phyloP scores from a whole-genome alignment of 2,329 filamentous ascomycete species.

The Simplicillium aogashimaense region DNA sequence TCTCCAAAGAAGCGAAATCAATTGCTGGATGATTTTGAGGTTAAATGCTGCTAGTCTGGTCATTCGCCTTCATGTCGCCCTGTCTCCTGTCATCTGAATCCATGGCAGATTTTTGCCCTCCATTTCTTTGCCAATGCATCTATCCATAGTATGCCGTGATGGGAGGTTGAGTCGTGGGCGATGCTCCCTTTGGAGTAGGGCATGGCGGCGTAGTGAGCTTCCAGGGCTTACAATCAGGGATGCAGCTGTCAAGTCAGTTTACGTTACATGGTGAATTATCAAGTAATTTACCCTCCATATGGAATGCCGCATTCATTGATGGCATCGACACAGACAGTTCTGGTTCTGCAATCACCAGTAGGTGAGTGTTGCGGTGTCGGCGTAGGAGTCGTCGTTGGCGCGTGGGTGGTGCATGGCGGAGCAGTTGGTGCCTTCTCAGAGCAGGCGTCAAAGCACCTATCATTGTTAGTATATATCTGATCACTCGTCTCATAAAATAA shows the following conservation, averaged over 20 bases:
- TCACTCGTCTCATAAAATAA: too few relatives aligned
- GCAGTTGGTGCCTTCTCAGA: conserved; percentile 11
- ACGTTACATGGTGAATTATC: background rate
- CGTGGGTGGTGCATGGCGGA: conserved; percentile 9
- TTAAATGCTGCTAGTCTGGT: too few relatives aligned
- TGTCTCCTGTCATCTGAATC: too few relatives aligned
- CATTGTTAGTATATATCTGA: too few relatives aligned
- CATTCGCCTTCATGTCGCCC: too few relatives aligned
- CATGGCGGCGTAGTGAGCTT: conserved; percentile 9
- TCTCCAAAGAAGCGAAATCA: too few relatives aligned
- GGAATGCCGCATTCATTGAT: conserved; percentile 14
- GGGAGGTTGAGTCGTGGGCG: too few relatives aligned
- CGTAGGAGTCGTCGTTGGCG: conserved; percentile 10
- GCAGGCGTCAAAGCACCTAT: conserved; percentile 21
- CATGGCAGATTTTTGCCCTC: too few relatives aligned
- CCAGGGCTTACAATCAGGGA: conserved; percentile 13
- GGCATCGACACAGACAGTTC: conserved; percentile 14
- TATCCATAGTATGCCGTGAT: too few relatives aligned
- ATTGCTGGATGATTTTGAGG: too few relatives aligned
- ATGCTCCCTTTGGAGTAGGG: conserved; percentile 1
- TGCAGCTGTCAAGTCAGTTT: conserved; percentile 8
- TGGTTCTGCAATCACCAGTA: conserved; percentile 12
- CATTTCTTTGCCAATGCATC: too few relatives aligned
- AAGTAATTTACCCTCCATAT: conserved; percentile 13
- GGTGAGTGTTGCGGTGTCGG: conserved; percentile 6